Evolutionary conservation across 495 filamentous ascomycete species (phyloP), one percentile per base, ranked within the genome.

Genomic region (Bombardia bombarda): DNA sequence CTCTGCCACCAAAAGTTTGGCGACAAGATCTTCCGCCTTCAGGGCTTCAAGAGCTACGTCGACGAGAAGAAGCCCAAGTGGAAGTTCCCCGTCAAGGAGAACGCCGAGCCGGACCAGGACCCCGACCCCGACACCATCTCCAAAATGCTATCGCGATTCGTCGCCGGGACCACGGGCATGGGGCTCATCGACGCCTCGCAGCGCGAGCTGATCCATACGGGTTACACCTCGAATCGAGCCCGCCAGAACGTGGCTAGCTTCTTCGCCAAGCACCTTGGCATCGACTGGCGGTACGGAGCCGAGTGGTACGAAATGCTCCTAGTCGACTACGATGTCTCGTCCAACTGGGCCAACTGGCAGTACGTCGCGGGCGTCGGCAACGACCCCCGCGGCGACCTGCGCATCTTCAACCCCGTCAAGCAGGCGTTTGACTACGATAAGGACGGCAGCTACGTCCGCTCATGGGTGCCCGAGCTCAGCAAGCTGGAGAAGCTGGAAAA

Each of bases 341-440:
- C 68, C 35, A 87, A 87, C 54, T 88, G 81, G 82, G 78, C 78
- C 28, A 86, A 85, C 51, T 88, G 82, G 84, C 81, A 85, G 60
- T 86, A 87, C 50, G 72, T 77, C 7, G 70, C 81, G 0, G 83
- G 84, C 6, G 82, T 87, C 0, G 84, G 84, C 17, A 87, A 86
- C 54, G 83, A 86, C 52, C 84, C 83, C 1, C 55, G 79, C 23
- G 73, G 76, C 24, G 71, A 80, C 28, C 68, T 70, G 0, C 61
- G 82, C 30, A 74, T 82, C 10, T 86, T 88, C 67, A 87, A 87
- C 55, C 82, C 83, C 1, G 67, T 83, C 24, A 84, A 86, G 61
- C 78, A 85, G 53, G 79, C 76, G 0, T 65, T 78, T 44, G 81
- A 87, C 38, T 86, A 87, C 51, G 83, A 86, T 55, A 63, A 67